A percentile compares a stretch with the other conserved stretches of the same genome.
phyloP scores from a whole-genome alignment of 1,284 basidiomycete genomes.

The Pterulicium gracile region DNA sequence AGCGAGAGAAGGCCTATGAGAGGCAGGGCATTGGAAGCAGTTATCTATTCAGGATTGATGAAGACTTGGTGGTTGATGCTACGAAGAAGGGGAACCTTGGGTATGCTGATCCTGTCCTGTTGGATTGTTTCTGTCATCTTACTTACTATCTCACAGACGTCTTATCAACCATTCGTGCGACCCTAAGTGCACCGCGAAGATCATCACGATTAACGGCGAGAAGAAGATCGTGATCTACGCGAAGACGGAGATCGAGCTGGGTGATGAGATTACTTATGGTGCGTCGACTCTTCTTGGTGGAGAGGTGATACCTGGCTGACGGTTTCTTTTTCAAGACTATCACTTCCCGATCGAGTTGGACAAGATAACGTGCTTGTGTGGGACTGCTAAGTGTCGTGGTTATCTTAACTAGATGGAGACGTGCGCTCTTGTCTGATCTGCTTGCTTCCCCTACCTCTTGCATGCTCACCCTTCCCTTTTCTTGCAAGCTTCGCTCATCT shows the following conservation, averaged over 20 bases:
- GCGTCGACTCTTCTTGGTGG: slow-evolving; percentile 17
- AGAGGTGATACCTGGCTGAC: slow-evolving; percentile 1
- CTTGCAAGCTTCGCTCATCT: too few species aligned
- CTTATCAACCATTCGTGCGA: slow-evolving; percentile 97
- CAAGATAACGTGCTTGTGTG: slow-evolving; percentile 86
- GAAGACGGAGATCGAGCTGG: slow-evolving; percentile 86
- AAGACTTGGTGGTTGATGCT: slow-evolving; percentile 91
- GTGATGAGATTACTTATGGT: slow-evolving; percentile 93
- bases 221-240: slow-evolving; percentile 99
- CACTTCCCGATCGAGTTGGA: slow-evolving; percentile 90
- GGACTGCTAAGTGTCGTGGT: slow-evolving; percentile 78
- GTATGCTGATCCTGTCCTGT: too few species aligned
- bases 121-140: slow-evolving; percentile 24
- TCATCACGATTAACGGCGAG: slow-evolving; percentile 95
- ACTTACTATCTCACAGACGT: slow-evolving; percentile 40
- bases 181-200: slow-evolving; percentile 96
- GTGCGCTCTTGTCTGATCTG: too few species aligned
- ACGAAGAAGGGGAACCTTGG: slow-evolving; percentile 98
- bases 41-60: slow-evolving; percentile 90
- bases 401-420: slow-evolving; percentile 76
- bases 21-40: slow-evolving; percentile 91
- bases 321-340: slow-evolving; percentile 47
- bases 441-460: too few species aligned
- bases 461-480: too few species aligned
- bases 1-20: slow-evolving; percentile 94